Evolutionary conservation across 805 yeast genomes (phyloP), one percentile per base, ranked within the genome.

Genomic region (Hanseniaspora hatyaiensis): DNA sequence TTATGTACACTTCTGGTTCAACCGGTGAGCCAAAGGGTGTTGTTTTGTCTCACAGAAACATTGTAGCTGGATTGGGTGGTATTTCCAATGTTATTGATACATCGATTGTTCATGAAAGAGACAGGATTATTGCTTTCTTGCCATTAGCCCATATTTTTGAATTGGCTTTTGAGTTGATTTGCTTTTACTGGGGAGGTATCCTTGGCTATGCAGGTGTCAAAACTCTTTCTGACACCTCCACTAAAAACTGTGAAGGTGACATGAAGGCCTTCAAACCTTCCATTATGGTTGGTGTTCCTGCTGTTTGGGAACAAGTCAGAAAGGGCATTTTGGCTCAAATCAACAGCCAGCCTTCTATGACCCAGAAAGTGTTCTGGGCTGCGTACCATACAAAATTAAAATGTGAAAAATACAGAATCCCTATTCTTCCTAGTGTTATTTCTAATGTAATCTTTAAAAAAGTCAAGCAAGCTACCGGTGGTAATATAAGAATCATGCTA

Each of bases 101-200:
- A 49, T 65, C 66, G 18, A 46, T 65, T 37, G 74, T 86, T 45
- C 65, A 59, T 50, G 65, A 67, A 19, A 64, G 64, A 30, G 97
- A 92, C 66, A 73, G 86, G 55, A 68, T 89, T 53, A 77, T 92
- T 64, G 81, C 88, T 15, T 88, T 89, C 64, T 74, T 92, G 62
- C 98, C 98, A 11, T 74, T 92, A 59, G 98, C 98, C 8, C 98
- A 92, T 61, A 92, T 92, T 57, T 84, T 92, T 57, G 98, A 92
- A 69, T 71, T 86, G 65, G 85, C 77, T 3, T 87, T 92, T 54
- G 98, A 92, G 69, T 69, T 87, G 58, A 64, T 76, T 26, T 59
- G 75, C 31, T 75, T 92, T 56, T 78, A 77, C 70, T 92, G 96
- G 97, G 97, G 97, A 62, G 80, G 83, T 48, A 64, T 75, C 48